These are phyloP conservation scores for Bruguiera parviflora DNA, from an alignment of 345 rosid species.

Conservation along the genomic window DNA sequence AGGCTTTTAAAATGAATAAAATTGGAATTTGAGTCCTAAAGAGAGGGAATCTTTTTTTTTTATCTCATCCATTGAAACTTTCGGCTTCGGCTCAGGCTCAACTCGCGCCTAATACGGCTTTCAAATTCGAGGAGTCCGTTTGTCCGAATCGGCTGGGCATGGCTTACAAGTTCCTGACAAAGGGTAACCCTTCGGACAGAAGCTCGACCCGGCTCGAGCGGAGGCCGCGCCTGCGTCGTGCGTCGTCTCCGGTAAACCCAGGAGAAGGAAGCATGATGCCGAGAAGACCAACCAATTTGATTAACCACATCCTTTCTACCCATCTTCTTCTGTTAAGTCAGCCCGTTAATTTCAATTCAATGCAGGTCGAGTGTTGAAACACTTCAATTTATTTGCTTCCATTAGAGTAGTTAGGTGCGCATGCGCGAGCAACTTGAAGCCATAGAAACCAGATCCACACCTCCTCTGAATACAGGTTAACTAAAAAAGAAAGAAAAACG, in stretches of 20 bases:
- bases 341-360: too few species aligned
- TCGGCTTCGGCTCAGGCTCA: conserved; percentile 14
- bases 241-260: background rate
- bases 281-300: background rate
- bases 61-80: conserved; percentile 6
- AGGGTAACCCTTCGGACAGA: conserved; percentile 57
- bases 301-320: too few species aligned
- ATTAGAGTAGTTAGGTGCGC: too few species aligned
- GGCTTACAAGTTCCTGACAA: conserved; percentile 60
- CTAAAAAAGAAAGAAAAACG: too few species aligned
- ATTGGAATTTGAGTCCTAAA: conserved; percentile 8
- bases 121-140: conserved; percentile 13
- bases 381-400: too few species aligned
- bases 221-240: conserved; percentile 17
- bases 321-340: too few species aligned
- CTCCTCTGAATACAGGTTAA: too few species aligned
- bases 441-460: too few species aligned
- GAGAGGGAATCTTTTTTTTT: conserved; percentile 31
- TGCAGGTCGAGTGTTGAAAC: too few species aligned
- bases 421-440: too few species aligned
- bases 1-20: too few species aligned
- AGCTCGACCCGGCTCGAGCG: conserved; percentile 34
- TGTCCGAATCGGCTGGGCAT: conserved; percentile 45
- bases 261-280: conserved; percentile 6
- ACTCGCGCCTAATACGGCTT: background rate